Conservation (phyloP, 2,329 filamentous ascomycete genomes). For the Dissoconium aciculare region DNA sequence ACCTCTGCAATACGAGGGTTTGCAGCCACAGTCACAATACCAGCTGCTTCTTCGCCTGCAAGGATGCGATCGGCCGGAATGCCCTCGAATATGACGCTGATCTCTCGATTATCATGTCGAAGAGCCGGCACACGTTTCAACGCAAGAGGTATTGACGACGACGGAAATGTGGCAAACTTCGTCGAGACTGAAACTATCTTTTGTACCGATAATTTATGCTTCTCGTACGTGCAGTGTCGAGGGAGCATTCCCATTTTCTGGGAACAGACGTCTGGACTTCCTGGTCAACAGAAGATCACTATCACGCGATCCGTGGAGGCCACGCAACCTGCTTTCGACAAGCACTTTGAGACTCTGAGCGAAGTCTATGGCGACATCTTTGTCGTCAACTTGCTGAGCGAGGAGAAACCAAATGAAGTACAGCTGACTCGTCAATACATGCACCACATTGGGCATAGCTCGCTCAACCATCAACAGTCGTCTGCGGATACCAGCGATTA, state of each 20-base stretch:
- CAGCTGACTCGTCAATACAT: conserved; percentile 71
- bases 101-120: conserved; percentile 79
- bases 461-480: conserved; percentile 43
- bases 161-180: conserved; percentile 94
- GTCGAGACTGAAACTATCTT: conserved; percentile 95
- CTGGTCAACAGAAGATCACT: conserved; percentile 86
- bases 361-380: conserved; percentile 80
- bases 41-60: conserved; percentile 58
- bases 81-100: conserved; percentile 73
- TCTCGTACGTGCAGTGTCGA: conserved; percentile 85
- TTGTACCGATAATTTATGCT: conserved; percentile 64
- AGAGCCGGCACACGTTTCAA: conserved; percentile 93
- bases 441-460: conserved; percentile 58
- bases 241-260: conserved; percentile 94
- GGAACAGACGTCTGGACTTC: conserved; percentile 82
- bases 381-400: conserved; percentile 85
- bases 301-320: conserved; percentile 80
- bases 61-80: conserved; percentile 50
- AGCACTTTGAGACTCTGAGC: conserved; percentile 80
- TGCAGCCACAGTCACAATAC: conserved; percentile 72
- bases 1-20: conserved; percentile 92
- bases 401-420: conserved; percentile 69
- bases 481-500: conserved; percentile 34
- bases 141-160: conserved; percentile 90
- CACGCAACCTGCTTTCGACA: conserved; percentile 86